Percentiles rank a stretch among this genome's conserved stretches.
These are phyloP conservation scores for Torulaspora pretoriensis DNA, from an alignment of 1,139 yeast genomes.

Conservation along the genomic window DNA sequence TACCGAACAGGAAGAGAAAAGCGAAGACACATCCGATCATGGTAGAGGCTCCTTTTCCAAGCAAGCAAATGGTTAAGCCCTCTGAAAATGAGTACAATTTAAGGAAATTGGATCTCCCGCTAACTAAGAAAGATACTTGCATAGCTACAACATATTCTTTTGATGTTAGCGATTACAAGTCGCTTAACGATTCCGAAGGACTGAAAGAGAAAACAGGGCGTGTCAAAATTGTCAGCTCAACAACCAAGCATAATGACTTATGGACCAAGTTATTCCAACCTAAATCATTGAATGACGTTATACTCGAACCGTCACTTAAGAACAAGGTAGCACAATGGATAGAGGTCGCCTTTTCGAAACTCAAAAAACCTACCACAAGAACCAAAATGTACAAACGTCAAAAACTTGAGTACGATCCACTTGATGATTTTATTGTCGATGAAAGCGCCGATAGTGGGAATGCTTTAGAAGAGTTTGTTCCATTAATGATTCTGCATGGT, in stretches of 20 bases:
- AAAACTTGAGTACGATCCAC: constrained; percentile 29
- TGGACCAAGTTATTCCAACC: constrained; percentile 52
- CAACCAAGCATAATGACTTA: constrained; percentile 13
- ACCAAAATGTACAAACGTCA: constrained; percentile 34
- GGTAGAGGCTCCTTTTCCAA: constrained; percentile 24
- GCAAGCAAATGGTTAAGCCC: constrained; percentile 17
- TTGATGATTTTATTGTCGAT: constrained; percentile 44
- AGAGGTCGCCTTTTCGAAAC: constrained; percentile 43
- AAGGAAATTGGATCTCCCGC: constrained; percentile 6
- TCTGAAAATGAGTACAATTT: constrained; percentile 2
- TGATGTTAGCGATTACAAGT: constrained; percentile 14
- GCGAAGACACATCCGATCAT: constrained; percentile 18
- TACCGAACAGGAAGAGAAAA: constrained; percentile 9
- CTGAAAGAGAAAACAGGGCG: neutral
- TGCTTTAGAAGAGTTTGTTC: constrained; percentile 45
- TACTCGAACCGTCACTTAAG: constrained; percentile 34
- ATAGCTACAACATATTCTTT: neutral
- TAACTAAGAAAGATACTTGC: neutral
- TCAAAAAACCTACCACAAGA: constrained; percentile 40
- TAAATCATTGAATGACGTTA: constrained; percentile 37
- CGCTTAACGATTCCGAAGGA: constrained; percentile 9
- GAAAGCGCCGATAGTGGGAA: constrained; percentile 31
- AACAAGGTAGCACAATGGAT: constrained; percentile 47
- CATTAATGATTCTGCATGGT: constrained; percentile 67
- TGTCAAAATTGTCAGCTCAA: constrained; percentile 5